Base-by-base conservation (phyloP, 2,329 filamentous ascomycete genomes). In the Diaporthe sp. region DNA sequence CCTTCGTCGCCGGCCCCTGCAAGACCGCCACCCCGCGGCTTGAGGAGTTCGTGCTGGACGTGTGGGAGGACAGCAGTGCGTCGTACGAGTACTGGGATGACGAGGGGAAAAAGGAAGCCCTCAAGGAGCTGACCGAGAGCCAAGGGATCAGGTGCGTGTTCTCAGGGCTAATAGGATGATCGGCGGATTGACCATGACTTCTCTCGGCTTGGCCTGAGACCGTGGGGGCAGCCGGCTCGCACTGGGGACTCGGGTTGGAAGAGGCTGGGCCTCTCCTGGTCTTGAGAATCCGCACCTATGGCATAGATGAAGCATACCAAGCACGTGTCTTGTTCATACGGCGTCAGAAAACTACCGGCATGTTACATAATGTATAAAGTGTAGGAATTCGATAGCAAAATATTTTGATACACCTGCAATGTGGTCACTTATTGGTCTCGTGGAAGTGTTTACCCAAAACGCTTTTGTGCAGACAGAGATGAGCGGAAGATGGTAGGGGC, bases 71-170 rank as follows among this genome's bases (percentile, higher is more conserved):
- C 9, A 19, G 31, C 2, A 28, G 0, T 28, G 8, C 5, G n/a
- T 9, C 25, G 42, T 3, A 12, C 17, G 17, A 31, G 4, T 31
- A 22, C 60, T 46, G 39, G 60, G n/a, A 4, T 3, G 39, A 65
- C 3, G 2, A 13, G 15, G 19, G 2, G 2, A n/a, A 8, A 2
- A 2, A 9, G 42, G 15, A 22, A 34, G 3, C 2, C 12, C 25
- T 49, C 1, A 9, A 6, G 42, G 3, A 65, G 42, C 25, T 65
- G 61, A 4, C 34, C 15, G 61, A 44, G 42, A 42, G 25, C 17
- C 61, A 65, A 4, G 42, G 42, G 0, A n/a, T 65, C 17, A 28
- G 28, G 28, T 65, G 42, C 28, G n/a, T 25, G 10, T 60, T 19
- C 19, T 6, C 31, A 7, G 44, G 6, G 17, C 17, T 7, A 46